Conservation (phyloP, 2,329 filamentous ascomycete species). For the Neophaeococcomyces aloes region DNA sequence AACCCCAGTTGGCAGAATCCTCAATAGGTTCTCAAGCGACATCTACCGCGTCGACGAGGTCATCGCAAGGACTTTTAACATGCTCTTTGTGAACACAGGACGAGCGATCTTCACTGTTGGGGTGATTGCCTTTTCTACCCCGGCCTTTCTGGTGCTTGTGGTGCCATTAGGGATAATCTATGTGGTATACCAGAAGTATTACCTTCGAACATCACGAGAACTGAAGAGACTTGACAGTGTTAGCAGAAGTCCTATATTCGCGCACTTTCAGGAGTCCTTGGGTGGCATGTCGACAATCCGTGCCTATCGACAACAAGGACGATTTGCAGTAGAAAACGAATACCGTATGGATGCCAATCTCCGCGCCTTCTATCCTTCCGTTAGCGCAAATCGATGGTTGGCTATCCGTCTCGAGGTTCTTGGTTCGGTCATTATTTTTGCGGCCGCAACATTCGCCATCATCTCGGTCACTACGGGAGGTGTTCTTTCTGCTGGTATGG, state of each 20-base stretch:
- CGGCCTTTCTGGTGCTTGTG: slow-evolving; percentile 69
- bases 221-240: slow-evolving; percentile 93
- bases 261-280: slow-evolving; percentile 95
- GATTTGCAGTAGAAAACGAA: slow-evolving; percentile 89
- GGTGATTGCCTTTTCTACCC: slow-evolving; percentile 73
- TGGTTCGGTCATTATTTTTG: slow-evolving; percentile 84
- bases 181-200: slow-evolving; percentile 91
- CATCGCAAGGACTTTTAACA: slow-evolving; percentile 92
- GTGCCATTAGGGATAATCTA: slow-evolving; percentile 73
- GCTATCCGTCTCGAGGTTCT: slow-evolving; percentile 92
- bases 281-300: slow-evolving; percentile 91
- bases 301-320: slow-evolving; percentile 77
- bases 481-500: slow-evolving; percentile 57
- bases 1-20: slow-evolving; percentile 86
- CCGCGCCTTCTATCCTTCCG: slow-evolving; percentile 87
- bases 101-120: slow-evolving; percentile 72
- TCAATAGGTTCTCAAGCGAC: slow-evolving; percentile 80
- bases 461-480: slow-evolving; percentile 63
- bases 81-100: slow-evolving; percentile 72
- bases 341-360: slow-evolving; percentile 95
- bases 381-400: slow-evolving; percentile 89
- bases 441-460: slow-evolving; percentile 71
- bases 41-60: slow-evolving; percentile 72
- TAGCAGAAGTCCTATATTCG: slow-evolving; percentile 90
- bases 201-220: slow-evolving; percentile 89